Conservation (phyloP, 805 yeast species). For the Yarrowia sp. region DNA sequence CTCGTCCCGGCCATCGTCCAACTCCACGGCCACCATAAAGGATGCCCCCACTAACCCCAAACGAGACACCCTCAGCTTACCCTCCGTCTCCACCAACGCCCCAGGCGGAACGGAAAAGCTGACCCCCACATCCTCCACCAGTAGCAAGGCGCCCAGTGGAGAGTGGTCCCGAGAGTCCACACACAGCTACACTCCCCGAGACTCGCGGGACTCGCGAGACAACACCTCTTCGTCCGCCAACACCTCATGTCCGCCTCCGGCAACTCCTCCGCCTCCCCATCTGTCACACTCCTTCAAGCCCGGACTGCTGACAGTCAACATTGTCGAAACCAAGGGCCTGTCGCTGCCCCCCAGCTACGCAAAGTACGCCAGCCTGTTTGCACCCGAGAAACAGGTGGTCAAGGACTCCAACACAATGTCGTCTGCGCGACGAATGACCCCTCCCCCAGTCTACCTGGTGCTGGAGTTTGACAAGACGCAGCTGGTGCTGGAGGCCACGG, state of each 20-base stretch:
- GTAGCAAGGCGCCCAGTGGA: conserved; percentile 11
- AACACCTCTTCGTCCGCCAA: not conserved
- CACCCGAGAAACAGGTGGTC: conserved; percentile 8
- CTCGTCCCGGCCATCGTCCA: conserved; percentile 32
- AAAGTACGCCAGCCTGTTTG: conserved; percentile 2
- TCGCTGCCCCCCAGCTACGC: conserved; percentile 54
- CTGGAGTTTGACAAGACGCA: conserved; percentile 94
- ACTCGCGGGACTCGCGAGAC: conserved; percentile 8
- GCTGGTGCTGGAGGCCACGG: conserved; percentile 78
- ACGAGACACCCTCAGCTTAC: conserved; percentile 9
- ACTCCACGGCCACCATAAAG: conserved; percentile 28
- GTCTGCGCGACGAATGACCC: conserved; percentile 1
- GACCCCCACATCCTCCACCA: conserved; percentile 18
- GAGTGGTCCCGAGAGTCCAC: conserved; percentile 17
- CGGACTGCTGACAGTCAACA: conserved; percentile 73
- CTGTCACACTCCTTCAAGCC: conserved; percentile 42
- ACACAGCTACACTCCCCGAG: conserved; percentile 8
- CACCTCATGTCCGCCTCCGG: not conserved
- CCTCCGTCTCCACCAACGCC: not conserved
- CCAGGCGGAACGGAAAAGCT: not conserved
- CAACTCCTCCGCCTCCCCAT: not conserved
- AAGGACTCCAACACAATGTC: conserved; percentile 17
- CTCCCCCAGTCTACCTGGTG: conserved; percentile 73
- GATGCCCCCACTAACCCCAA: conserved; percentile 14
- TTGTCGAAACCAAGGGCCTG: conserved; percentile 66